Percentiles rank a stretch among this genome's conserved stretches.
Evolutionary conservation across 2,329 filamentous ascomycete species (phyloP).

Genomic region (Fusarium illudens): DNA sequence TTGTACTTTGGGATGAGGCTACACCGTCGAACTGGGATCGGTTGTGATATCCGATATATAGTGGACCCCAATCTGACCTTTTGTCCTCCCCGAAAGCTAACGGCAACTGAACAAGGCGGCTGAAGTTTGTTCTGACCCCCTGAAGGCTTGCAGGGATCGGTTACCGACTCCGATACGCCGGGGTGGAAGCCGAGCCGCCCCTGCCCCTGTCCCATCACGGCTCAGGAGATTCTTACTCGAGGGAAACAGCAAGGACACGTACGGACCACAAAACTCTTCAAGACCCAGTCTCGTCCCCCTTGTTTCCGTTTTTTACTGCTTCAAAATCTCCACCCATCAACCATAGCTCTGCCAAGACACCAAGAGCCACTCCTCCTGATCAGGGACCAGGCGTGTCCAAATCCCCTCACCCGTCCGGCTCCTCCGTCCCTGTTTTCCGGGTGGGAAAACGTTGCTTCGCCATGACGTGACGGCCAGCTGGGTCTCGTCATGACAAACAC

Average conservation of each 20-base stretch:
- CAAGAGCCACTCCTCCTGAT: conserved; percentile 58
- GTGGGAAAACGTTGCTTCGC: not conserved
- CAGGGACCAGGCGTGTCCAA: conserved; percentile 47
- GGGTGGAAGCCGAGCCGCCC: not conserved
- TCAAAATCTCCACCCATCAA: not conserved
- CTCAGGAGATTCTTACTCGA: not conserved
- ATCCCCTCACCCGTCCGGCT: not conserved
- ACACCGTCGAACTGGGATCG: not conserved
- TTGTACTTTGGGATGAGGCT: not conserved
- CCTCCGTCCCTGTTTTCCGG: not conserved
- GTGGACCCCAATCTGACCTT: not conserved
- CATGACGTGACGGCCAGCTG: conserved; percentile 12
- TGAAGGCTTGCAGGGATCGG: not conserved
- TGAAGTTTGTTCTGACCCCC: conserved; percentile 2
- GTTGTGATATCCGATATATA: not conserved
- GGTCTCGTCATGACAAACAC: not conserved
- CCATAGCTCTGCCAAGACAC: conserved; percentile 1
- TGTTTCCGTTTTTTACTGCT: conserved; percentile 5
- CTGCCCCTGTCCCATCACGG: not conserved
- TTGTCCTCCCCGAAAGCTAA: not conserved
- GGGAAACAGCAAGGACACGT: not conserved
- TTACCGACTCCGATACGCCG: not conserved
- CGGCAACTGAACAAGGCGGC: not conserved
- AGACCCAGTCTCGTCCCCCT: not conserved
- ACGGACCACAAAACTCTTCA: not conserved